Percentiles rank a stretch among this genome's conserved stretches.
Evolutionary conservation across 495 filamentous ascomycete species (phyloP).

Genomic region (Cercophora scortea): DNA sequence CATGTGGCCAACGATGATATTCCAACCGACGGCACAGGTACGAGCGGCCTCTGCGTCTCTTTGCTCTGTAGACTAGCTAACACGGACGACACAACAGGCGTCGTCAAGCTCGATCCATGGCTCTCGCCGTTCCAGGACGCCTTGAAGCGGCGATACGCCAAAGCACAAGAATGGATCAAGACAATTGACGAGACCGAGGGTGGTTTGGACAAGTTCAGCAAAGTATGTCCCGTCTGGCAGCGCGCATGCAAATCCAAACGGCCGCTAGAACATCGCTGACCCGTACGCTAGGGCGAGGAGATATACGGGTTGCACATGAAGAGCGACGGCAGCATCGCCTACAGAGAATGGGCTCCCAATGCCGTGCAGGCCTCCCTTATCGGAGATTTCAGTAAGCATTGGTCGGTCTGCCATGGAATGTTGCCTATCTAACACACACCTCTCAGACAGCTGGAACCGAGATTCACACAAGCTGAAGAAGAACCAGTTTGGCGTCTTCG

Average conservation of each 20-base stretch:
- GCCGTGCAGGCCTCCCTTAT: slow-evolving; percentile 77
- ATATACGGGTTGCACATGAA: slow-evolving; percentile 74
- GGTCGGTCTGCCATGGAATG: too few relatives aligned
- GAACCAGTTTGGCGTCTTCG: slow-evolving; percentile 80
- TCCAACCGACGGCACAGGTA: slow-evolving; percentile 43
- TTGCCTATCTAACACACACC: neutral
- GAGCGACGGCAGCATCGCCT: slow-evolving; percentile 75
- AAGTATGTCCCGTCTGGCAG: slow-evolving; percentile 39
- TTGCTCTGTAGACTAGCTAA: neutral
- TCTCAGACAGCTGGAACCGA: slow-evolving; percentile 77
- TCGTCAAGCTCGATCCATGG: slow-evolving; percentile 82
- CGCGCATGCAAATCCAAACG: neutral
- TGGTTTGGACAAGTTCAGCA: slow-evolving; percentile 86
- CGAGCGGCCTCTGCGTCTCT: neutral
- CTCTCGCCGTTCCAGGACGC: slow-evolving; percentile 76
- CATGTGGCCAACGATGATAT: slow-evolving; percentile 25
- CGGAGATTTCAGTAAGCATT: slow-evolving; percentile 79
- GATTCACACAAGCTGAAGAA: slow-evolving; percentile 78
- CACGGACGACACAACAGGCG: slow-evolving; percentile 48
- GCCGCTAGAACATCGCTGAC: too few relatives aligned
- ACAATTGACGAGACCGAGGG: slow-evolving; percentile 77
- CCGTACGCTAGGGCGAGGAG: slow-evolving; percentile 60
- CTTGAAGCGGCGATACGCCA: slow-evolving; percentile 65
- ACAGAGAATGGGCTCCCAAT: slow-evolving; percentile 96
- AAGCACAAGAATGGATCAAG: slow-evolving; percentile 84